phyloP scores from a whole-genome alignment of 2,329 filamentous ascomycete species.

The Cladosporium austrohemisphaericum region DNA sequence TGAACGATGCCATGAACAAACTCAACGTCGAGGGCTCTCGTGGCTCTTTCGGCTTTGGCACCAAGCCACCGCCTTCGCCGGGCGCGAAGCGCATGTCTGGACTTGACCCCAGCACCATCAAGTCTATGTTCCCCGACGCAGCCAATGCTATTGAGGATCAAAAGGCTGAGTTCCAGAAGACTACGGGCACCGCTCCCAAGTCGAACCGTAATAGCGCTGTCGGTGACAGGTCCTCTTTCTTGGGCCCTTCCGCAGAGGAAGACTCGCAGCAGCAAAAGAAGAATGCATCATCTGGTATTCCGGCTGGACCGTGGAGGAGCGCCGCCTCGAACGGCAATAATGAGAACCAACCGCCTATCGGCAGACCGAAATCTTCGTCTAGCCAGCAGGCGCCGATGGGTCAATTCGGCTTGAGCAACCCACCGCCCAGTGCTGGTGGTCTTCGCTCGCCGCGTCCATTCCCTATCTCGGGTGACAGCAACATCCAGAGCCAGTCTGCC shows the following conservation, averaged over 20 bases:
- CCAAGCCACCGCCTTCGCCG: conserved; percentile 70
- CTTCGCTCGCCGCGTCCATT: conserved; percentile 76
- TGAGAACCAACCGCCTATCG: conserved; percentile 53
- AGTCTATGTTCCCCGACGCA: conserved; percentile 98
- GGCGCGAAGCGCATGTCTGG: conserved; percentile 87
- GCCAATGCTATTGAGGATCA: conserved; percentile 97
- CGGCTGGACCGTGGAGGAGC: conserved; percentile 77
- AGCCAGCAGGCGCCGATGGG: conserved; percentile 70
- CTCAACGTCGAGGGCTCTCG: conserved; percentile 81
- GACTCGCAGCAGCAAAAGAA: conserved; percentile 44
- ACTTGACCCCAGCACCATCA: conserved; percentile 89
- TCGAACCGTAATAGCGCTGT: conserved; percentile 92
- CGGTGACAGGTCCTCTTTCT: conserved; percentile 71
- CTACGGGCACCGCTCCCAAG: conserved; percentile 81
- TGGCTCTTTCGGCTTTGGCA: conserved; percentile 67
- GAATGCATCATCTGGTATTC: conserved; percentile 59
- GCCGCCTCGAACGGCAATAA: conserved; percentile 26
- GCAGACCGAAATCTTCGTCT: conserved; percentile 75
- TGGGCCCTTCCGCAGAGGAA: conserved; percentile 70
- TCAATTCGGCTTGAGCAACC: conserved; percentile 73
- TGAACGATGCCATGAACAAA: conserved; percentile 96
- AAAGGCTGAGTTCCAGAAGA: conserved; percentile 94
- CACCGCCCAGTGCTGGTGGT: conserved; percentile 66
- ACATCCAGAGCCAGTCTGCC: conserved; percentile 80
- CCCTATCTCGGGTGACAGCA: conserved; percentile 61